Evolutionary conservation across 139 green algal genomes (phyloP), one percentile per base, ranked within the genome.

Genomic region (Micractinium conductrix): DNA sequence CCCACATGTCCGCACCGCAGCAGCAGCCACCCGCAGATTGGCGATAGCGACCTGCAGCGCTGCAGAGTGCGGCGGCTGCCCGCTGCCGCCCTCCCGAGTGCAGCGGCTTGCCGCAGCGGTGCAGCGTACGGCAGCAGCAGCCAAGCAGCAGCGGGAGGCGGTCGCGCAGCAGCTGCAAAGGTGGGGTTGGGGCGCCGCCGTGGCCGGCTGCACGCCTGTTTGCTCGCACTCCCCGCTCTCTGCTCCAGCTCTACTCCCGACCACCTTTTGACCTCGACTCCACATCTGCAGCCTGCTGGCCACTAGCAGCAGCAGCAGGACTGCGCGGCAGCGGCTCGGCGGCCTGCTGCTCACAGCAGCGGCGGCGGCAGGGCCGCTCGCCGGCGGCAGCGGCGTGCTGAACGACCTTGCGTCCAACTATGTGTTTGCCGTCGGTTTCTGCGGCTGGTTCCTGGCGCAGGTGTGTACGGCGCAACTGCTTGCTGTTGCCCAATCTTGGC

Each of bases 351-450:
- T 81, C 53, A 50, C 10, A 0, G 50, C 50, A 2, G 74, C 74
- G 43, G 74, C 74, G 22, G 74, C 74, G 37, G 74, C 50, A 22
- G 74, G 37, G 21, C 48, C 60, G 35, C 16, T 74, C n/a, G n/a
- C 21, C 4, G 44, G 37, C 22, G 40, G 33, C 24, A 40, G 69
- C 73, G 22, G 30, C 73, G 44, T 83, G 17, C 84, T 76, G 74
- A 37, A 44, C 6, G 78, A 89, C 55, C 65, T 89, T 2, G 28
- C 43, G 8, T 85, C 75, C 33, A 98, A 98, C 89, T 88, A 93
- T 26, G 91, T 98, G 0, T 97, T 99, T 80, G 85, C 95, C 48
- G 90, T 89, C n/a, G 95, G 95, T 42, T 98, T 98, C 84, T 96
- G 90, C 87, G 94, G 86, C 16, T 99, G 95, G 95, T 93, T 97